These are phyloP conservation scores for Erythrophleum ivorense DNA, from an alignment of 331 rosid genomes.

Conservation along the genomic window DNA sequence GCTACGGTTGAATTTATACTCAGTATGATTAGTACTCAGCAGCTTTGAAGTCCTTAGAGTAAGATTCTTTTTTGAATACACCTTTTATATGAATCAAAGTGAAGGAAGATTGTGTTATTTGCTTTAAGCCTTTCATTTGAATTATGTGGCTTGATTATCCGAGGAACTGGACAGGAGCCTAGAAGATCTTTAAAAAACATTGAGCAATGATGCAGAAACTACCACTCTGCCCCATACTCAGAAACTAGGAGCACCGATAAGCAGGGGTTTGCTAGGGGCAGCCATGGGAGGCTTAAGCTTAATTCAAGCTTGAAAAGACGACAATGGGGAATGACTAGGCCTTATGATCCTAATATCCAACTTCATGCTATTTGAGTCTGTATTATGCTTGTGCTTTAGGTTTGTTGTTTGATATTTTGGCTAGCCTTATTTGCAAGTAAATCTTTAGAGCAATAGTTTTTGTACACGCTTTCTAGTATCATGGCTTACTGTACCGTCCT, in stretches of 20 bases:
- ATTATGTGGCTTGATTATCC: neutral
- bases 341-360: neutral
- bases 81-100: neutral
- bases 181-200: neutral
- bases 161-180: neutral
- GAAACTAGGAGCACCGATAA: constrained; percentile 13
- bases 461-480: constrained; percentile 1
- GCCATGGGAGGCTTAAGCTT: constrained; percentile 9
- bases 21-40: neutral
- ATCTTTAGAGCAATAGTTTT: neutral
- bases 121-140: neutral
- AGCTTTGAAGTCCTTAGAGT: neutral
- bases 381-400: neutral
- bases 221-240: neutral
- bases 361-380: neutral
- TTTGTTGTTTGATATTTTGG: neutral
- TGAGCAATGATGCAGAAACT: constrained; percentile 8
- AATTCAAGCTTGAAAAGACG: neutral
- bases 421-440: constrained; percentile 13
- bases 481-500: neutral
- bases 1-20: neutral
- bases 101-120: neutral
- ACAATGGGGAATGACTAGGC: constrained; percentile 13
- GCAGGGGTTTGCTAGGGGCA: constrained; percentile 10
- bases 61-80: neutral